These are phyloP conservation scores for Fusarium agapanthi DNA, from an alignment of 2,329 filamentous ascomycete species.

Conservation along the genomic window DNA sequence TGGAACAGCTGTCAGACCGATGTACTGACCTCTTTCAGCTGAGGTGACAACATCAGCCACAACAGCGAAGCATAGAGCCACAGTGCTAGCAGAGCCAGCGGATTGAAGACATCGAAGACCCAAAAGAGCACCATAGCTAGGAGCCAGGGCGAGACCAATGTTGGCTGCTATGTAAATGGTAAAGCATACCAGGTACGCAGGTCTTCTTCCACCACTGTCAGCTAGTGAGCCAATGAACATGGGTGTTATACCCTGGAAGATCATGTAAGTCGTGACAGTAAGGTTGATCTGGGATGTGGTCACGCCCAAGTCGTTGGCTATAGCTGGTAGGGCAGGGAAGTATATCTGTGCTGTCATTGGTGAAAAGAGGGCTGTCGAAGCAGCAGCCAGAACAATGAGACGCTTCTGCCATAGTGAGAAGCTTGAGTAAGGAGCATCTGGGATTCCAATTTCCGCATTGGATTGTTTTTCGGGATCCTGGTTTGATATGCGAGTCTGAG, in stretches of 20 bases:
- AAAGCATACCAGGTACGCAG: constrained; percentile 63
- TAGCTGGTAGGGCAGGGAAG: constrained; percentile 60
- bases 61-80: constrained; percentile 66
- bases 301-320: constrained; percentile 59
- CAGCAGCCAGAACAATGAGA: constrained; percentile 51
- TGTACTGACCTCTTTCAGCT: constrained; percentile 68
- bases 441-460: neutral
- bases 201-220: constrained; percentile 62
- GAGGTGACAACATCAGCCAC: constrained; percentile 71
- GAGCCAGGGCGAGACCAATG: constrained; percentile 61
- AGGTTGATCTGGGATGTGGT: constrained; percentile 56
- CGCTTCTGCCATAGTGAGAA: constrained; percentile 53
- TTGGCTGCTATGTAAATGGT: constrained; percentile 62
- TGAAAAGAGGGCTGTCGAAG: constrained; percentile 54
- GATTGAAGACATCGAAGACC: constrained; percentile 65
- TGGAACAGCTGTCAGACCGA: constrained; percentile 61
- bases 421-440: constrained; percentile 47
- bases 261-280: constrained; percentile 64
- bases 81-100: constrained; percentile 65
- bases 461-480: constrained; percentile 21
- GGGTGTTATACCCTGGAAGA: constrained; percentile 68
- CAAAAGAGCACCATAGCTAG: constrained; percentile 59
- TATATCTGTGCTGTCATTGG: constrained; percentile 61
- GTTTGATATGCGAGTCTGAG: neutral
- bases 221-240: constrained; percentile 65